These are phyloP conservation scores for Thalia dealbata DNA, from an alignment of 176 grass and related monocot genomes.

Conservation along the genomic window DNA sequence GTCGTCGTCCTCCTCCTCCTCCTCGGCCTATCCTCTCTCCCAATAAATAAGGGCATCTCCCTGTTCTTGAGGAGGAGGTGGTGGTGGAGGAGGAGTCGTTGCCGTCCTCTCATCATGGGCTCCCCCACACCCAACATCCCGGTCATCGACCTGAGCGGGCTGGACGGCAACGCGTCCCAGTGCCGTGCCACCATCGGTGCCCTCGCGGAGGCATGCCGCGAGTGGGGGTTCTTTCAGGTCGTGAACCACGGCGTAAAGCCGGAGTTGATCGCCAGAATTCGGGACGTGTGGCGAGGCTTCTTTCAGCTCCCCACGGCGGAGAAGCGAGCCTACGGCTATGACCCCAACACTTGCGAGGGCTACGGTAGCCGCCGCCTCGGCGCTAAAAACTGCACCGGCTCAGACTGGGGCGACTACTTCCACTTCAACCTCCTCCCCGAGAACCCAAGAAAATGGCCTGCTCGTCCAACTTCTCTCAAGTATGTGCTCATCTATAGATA, in stretches of 20 bases:
- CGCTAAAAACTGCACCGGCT: slow-evolving; percentile 14
- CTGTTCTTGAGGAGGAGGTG: slow-evolving; percentile 30
- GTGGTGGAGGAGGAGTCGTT: too few relatives aligned
- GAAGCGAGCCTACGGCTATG: slow-evolving; percentile 29
- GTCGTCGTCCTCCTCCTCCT: background rate
- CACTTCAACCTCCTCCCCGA: slow-evolving; percentile 25
- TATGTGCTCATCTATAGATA: background rate
- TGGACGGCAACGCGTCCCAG: background rate
- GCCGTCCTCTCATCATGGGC: too few relatives aligned
- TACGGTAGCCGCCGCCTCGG: slow-evolving; percentile 41
- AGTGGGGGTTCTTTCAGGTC: slow-evolving; percentile 48
- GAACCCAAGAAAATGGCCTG: slow-evolving; percentile 16
- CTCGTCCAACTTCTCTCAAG: too few relatives aligned
- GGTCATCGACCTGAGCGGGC: too few relatives aligned
- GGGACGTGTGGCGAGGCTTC: too few relatives aligned
- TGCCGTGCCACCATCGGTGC: slow-evolving; percentile 14
- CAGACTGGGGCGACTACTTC: slow-evolving; percentile 48
- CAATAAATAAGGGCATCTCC: too few relatives aligned
- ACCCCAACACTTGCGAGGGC: slow-evolving; percentile 34
- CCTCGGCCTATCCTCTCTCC: too few relatives aligned
- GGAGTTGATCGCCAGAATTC: background rate
- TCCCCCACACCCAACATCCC: too few relatives aligned
- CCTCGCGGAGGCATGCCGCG: slow-evolving; percentile 26
- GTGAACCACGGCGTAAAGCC: slow-evolving; percentile 32
- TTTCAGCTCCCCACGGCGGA: slow-evolving; percentile 21